Base-by-base conservation (phyloP, 129 eudicot genomes). In the Flaveria ramosissima region DNA sequence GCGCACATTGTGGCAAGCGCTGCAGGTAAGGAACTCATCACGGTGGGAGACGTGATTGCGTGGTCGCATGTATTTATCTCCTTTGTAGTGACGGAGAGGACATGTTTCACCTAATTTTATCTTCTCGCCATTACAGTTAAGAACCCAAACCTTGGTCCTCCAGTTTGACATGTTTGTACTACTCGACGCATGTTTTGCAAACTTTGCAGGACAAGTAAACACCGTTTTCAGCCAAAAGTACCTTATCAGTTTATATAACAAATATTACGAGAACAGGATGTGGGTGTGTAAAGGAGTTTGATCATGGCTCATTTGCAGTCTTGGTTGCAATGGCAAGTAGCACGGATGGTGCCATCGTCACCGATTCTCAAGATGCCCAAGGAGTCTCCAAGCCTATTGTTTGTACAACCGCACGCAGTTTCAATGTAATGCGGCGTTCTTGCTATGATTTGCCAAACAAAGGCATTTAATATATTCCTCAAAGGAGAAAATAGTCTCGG, bases 81-180 rank as follows among this genome's bases (percentile, higher is more conserved):
- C 64, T 19, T 50, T 80, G 72, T 76, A 76, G 4, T 65, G 60
- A 21, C 43, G 80, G 0, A 80, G n/a, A 42, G 76, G 61, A 46
- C 71, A 62, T 6, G 84, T 84, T 30, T 60, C 30, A 26, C 23
- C 56, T 21, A 84, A 1, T 15, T 48, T 20, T 15, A 75, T 42
- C 48, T 71, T 83, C 30, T 16, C 19, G 0, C n/a, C n/a, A 2
- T 10, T 47, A n/a, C 1, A 47, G 16, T 47, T 13, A 0, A 2
- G 52, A 47, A 80, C 68, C 87, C 87, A 84, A 20, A 84, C 51
- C 19, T 65, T 79, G 10, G 24, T 71, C 64, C 46, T 72, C 84
- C 87, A 84, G 9, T 79, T 47, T 47, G 52, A 14, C 52, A 47
- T 55, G 3, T 76, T 50, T 2, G 75, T 43, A 26, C 60, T 24